phyloP scores from a whole-genome alignment of 2,329 filamentous ascomycete genomes.

The Beauveria sp. region DNA sequence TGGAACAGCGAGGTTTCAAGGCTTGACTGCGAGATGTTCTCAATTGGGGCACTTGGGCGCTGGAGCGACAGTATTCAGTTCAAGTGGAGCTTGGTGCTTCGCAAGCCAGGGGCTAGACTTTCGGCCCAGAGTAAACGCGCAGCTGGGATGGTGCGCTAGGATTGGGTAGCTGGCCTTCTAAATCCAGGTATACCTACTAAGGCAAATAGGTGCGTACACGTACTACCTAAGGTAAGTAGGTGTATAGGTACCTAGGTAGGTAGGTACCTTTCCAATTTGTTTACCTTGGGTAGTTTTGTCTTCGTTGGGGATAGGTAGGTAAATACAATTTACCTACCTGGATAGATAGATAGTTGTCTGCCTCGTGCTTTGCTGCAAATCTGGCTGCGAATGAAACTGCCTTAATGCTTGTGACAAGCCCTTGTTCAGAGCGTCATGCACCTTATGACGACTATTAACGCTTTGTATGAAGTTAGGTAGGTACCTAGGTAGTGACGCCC shows the following conservation, averaged over 20 bases:
- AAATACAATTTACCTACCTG: no score
- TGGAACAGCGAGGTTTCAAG: not conserved
- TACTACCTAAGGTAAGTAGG: no score
- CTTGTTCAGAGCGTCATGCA: not conserved
- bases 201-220: no score
- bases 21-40: not conserved
- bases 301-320: no score
- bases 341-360: not conserved
- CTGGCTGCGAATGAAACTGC: no score
- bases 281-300: no score
- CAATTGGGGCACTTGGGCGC: not conserved
- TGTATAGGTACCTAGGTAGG: not conserved
- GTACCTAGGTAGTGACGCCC: no score
- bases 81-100: constrained; percentile 9
- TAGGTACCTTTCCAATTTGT: not conserved
- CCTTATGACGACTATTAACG: no score
- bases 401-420: no score
- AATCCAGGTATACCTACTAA: not conserved
- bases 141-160: not conserved
- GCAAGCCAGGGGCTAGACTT: constrained; percentile 7
- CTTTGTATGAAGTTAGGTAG: no score
- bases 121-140: not conserved
- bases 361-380: no score
- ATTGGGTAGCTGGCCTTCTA: not conserved
- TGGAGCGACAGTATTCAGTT: not conserved